Percentiles rank a stretch among this genome's conserved stretches.
Evolutionary conservation across 2,329 filamentous ascomycete species (phyloP).

Genomic region (Colletotrichum filicis): DNA sequence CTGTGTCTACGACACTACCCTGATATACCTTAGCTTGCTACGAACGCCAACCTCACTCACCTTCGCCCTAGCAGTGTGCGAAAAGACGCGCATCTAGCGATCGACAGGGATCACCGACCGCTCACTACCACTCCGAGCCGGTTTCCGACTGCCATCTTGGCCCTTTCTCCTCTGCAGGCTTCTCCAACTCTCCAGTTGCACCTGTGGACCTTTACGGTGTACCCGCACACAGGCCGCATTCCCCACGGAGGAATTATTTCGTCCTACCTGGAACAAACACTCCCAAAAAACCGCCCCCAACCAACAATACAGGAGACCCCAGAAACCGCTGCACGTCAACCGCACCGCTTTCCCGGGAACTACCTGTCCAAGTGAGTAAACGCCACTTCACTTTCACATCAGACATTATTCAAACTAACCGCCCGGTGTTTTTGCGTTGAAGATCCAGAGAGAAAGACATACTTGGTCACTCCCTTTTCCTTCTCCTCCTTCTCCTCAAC

Average conservation of each 20-base stretch:
- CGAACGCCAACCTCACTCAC: neutral
- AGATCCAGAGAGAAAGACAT: neutral
- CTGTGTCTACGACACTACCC: too few relatives aligned
- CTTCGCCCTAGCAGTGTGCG: neutral
- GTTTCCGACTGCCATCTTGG: conserved; percentile 29
- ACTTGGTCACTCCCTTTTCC: neutral
- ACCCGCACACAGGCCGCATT: neutral
- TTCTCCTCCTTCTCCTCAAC: neutral
- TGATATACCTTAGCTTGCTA: neutral
- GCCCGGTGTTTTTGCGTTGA: neutral
- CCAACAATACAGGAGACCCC: neutral
- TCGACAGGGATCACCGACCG: conserved; percentile 22
- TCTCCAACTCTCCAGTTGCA: neutral
- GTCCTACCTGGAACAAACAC: neutral
- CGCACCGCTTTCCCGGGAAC: neutral
- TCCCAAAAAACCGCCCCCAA: neutral
- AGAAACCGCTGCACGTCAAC: conserved; percentile 10
- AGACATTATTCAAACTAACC: neutral
- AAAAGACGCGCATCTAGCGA: conserved; percentile 9
- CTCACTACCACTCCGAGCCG: conserved; percentile 22
- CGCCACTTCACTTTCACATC: neutral
- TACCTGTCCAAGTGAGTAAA: neutral
- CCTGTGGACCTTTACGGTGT: neutral
- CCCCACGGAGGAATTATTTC: neutral
- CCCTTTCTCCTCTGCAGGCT: neutral